Evolutionary conservation across 441 rosid species (phyloP).

Genomic region (Raphanus hybrid): DNA sequence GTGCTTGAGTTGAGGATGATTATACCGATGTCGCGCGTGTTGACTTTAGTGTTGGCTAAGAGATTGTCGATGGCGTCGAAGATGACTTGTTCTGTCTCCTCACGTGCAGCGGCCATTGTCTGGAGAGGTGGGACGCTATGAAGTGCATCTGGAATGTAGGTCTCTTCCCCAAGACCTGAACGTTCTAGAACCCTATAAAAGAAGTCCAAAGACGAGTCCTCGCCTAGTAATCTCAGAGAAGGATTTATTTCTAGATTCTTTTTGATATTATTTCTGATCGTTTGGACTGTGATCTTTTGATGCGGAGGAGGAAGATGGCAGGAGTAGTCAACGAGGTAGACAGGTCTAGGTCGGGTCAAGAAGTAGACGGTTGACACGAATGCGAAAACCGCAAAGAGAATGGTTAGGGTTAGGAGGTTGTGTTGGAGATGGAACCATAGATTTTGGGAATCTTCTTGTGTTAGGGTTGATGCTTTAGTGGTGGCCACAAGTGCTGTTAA

Average conservation of each 20-base stretch:
- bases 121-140: constrained; percentile 7
- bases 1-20: constrained; percentile 81
- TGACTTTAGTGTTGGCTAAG: constrained; percentile 65
- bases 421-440: constrained; percentile 6
- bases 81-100: constrained; percentile 40
- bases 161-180: constrained; percentile 4
- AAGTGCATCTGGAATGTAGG: constrained; percentile 11
- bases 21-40: constrained; percentile 76
- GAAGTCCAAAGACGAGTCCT: not conserved
- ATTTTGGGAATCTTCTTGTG: constrained; percentile 5
- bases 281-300: constrained; percentile 1
- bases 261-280: not conserved
- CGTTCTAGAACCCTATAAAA: not conserved
- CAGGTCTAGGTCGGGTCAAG: constrained; percentile 84
- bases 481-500: not conserved
- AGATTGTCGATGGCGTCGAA: constrained; percentile 69
- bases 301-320: constrained; percentile 19
- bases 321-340: constrained; percentile 43
- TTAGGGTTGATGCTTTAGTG: not conserved
- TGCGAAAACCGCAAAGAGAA: not conserved
- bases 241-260: not conserved
- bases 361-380: constrained; percentile 41
- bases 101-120: constrained; percentile 30
- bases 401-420: constrained; percentile 1
- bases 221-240: not conserved